Base-by-base conservation (phyloP, 2,329 filamentous ascomycete genomes). In the Camillea tinctor region DNA sequence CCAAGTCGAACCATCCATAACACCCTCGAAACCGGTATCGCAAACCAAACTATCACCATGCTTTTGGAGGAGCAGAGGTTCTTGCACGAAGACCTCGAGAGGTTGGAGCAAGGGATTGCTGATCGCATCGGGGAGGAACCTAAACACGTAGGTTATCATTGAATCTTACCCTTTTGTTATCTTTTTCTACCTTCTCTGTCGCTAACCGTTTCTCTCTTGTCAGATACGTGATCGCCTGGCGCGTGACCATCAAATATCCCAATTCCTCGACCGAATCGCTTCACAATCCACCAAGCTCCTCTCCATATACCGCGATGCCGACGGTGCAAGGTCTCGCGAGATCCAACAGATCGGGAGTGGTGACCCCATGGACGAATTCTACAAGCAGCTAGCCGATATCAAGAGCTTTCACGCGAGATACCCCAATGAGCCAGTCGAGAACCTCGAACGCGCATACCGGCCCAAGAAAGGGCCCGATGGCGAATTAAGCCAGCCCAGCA, bases 1-100 rank as follows among this genome's bases (percentile, higher is more conserved):
- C n/a, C n/a, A n/a, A n/a, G n/a, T n/a, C n/a, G n/a, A n/a, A n/a
- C n/a, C n/a, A n/a, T n/a, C n/a, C n/a, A n/a, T n/a, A n/a, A n/a
- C n/a, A n/a, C n/a, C n/a, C n/a, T n/a, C n/a, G n/a, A n/a, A n/a
- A n/a, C n/a, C n/a, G n/a, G n/a, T n/a, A n/a, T n/a, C n/a, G n/a
- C 7, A 30, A 9, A 30, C 2, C 26, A 30, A 30, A 30, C 40
- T 15, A 30, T 50, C 66, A 78, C 51, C 6, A 88, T 97, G 93
- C 80, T 96, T 68, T 79, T 97, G 65, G 96, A 99, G 81, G 93
- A 98, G 69, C 90, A 98, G 78, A 87, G 95, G 69, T 93, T 92
- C 71, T 86, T 97, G 69, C 93, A 97, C 70, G 95, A 99, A 85
- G 95, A 99, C 77, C 81, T 99, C 55, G 95, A 99, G 83, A 89